Base-by-base conservation (phyloP, 176 grass and related monocot genomes). In the sorghum (Sorghum bicolor) region DNA sequence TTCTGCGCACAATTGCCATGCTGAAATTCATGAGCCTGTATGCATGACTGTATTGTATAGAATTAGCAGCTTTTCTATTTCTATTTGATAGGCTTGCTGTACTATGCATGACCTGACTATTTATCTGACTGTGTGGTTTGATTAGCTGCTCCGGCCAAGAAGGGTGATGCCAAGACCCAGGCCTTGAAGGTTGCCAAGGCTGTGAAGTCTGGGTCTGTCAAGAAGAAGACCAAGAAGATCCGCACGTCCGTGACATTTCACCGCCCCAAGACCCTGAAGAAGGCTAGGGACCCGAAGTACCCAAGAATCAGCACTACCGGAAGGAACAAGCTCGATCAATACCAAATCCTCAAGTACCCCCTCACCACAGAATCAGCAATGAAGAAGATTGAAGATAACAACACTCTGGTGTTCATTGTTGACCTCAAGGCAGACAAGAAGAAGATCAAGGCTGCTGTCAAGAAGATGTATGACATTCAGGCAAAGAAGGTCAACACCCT, bases 331-430 rank as follows among this genome's bases (percentile, higher is more conserved):
- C 87, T 94, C n/a, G 92, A 94, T 45, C 92, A 92, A 13, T 94
- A 94, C 75, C 90, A 92, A 34, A 94, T 94, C 14, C 90, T 94
- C 0, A 94, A 94, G 63, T 94, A 90, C n/a, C 90, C 90, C 15
- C 90, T 92, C 25, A 92, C 90, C 17, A 94, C 92, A 13, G 92
- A 94, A 64, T 94, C 87, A 9, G 92, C 92, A 10, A 94, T 92
- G 92, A 94, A 94, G 90, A 94, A 92, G 39, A 94, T 94, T 40
- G 92, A 94, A 73, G 92, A 94, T 58, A 92, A 94, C 83, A 94
- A 92, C 76, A 94, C 92, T 29, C 78, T 94, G 28, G 90, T 94
- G 16, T 94, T 94, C 77, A 92, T 94, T n/a, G 92, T 94, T 0
- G 90, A 94, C 80, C 82, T 94, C 43, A 88, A 89, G 75, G 92